Base-by-base conservation (phyloP, 495 filamentous ascomycete genomes). In the Xylaria acuta region DNA sequence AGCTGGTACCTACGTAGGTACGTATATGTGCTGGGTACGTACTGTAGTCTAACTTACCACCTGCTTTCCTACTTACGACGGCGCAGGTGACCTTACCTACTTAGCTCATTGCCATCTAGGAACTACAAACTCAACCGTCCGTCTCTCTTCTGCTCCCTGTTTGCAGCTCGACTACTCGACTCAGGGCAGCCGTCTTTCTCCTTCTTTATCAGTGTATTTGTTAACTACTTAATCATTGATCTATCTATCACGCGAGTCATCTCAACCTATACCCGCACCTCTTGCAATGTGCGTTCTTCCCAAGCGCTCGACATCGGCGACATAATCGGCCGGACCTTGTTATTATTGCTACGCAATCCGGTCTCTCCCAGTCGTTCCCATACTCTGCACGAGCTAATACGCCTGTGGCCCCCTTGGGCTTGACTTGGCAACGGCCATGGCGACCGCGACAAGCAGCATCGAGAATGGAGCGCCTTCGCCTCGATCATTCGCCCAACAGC, bases 401-500 rank as follows among this genome's bases (percentile, higher is more conserved):
- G 47, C 53, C 22, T 11, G 38, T 47, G 25, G n/a, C 62, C 22
- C 27, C 64, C 25, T 56, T 20, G 38, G 25, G 73, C 82, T 6
- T 80, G 85, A 74, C 34, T 53, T 16, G 75, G 74, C 67, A 67
- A 77, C 54, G 67, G 73, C 63, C 71, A 86, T 82, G 85, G 83
- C 71, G 71, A 80, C 69, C 1, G 75, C 79, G 32, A 64, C 77
- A n/a, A 74, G 76, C 59, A 76, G 73, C 60, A 73, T 78, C 64
- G 70, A 67, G 40, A 72, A 65, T 58, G 74, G 64, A 22, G 77
- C 75, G 27, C 77, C 80, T 47, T 86, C 84, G 12, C 84, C 85
- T 56, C 78, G 80, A 73, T 75, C 80, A 22, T 85, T 85, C 68
- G 85, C 85, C 53, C 74, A 83, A 22, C 79, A 80, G 25, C 83